Evolutionary conservation across 345 rosid species (phyloP).

Genomic region (Aegle marmelos): DNA sequence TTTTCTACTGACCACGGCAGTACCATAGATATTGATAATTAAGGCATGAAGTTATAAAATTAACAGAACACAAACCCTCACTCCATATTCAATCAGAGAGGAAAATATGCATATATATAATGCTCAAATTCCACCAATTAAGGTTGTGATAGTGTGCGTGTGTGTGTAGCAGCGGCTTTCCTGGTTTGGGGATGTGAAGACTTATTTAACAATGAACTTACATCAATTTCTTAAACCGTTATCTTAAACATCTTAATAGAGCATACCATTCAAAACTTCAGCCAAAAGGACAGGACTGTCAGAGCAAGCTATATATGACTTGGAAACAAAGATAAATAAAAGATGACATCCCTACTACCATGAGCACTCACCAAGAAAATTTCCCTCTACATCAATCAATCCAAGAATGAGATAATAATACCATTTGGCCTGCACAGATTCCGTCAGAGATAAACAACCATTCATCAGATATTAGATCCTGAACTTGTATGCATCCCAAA

Average conservation of each 20-base stretch:
- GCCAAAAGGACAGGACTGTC: neutral
- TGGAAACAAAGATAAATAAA: neutral
- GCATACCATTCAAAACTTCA: neutral
- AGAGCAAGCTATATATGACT: neutral
- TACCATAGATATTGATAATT: neutral
- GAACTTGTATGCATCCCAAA: neutral
- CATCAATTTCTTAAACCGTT: neutral
- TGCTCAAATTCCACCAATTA: neutral
- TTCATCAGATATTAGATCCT: neutral
- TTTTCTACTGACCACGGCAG: no score
- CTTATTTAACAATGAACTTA: neutral
- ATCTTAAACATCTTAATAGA: neutral
- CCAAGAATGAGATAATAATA: constrained; percentile 72
- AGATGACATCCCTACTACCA: neutral
- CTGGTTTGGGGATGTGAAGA: neutral
- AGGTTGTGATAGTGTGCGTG: neutral
- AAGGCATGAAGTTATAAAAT: neutral
- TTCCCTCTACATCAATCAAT: constrained; percentile 80
- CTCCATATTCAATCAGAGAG: neutral
- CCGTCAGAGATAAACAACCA: constrained; percentile 8
- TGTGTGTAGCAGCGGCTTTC: neutral
- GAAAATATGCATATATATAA: neutral
- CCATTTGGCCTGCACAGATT: constrained; percentile 77
- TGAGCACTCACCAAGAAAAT: constrained; percentile 74
- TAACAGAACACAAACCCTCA: neutral